Conservation (phyloP, 495 filamentous ascomycete species). For the Xylaria curta region DNA sequence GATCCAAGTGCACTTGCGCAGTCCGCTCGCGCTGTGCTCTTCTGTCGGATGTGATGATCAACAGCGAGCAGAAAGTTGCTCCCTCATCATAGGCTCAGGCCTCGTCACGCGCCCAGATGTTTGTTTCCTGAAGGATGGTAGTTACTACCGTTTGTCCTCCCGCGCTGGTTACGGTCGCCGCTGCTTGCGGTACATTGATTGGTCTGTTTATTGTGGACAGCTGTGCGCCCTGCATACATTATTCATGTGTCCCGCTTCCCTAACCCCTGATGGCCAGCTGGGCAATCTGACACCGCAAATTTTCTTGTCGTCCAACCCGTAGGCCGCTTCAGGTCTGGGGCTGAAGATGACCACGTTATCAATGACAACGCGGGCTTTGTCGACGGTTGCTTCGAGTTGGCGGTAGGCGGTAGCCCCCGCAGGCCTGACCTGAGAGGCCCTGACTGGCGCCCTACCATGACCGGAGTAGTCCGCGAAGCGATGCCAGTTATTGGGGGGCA, state of each 20-base stretch:
- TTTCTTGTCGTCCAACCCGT: neutral
- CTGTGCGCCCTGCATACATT: constrained; percentile 19
- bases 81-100: neutral
- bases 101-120: constrained; percentile 9
- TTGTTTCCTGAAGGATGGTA: neutral
- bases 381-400: constrained; percentile 5
- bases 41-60: constrained; percentile 3
- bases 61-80: neutral
- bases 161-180: neutral
- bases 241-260: constrained; percentile 16
- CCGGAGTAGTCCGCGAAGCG: constrained; percentile 15
- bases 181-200: constrained; percentile 4
- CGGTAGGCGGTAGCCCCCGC: neutral
- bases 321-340: constrained; percentile 16
- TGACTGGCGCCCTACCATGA: constrained; percentile 7
- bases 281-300: constrained; percentile 10
- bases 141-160: constrained; percentile 15
- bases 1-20: neutral
- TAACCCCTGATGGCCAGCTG: constrained; percentile 7
- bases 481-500: neutral
- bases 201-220: constrained; percentile 23
- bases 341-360: constrained; percentile 17
- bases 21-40: neutral
- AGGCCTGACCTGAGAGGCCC: constrained; percentile 13
- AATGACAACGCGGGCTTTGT: neutral